Percentiles rank a stretch among this genome's conserved stretches.
Conservation (phyloP, 192 early-diverging fungal species). For the Mortierella antarctica region DNA sequence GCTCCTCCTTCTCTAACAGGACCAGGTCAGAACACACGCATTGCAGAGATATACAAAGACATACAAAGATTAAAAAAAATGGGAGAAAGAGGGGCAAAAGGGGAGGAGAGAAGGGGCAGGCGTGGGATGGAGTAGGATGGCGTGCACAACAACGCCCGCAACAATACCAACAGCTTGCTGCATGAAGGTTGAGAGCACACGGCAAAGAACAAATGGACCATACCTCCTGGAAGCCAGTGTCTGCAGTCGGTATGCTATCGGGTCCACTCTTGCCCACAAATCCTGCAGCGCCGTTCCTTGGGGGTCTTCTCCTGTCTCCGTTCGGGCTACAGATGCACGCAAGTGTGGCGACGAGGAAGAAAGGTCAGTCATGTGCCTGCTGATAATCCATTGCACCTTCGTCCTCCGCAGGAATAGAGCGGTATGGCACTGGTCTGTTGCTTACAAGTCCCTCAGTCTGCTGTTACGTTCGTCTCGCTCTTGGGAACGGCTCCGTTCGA, state of each 20-base stretch:
- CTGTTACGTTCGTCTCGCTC: conserved; percentile 39
- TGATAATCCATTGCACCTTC: neutral
- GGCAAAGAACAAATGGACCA: neutral
- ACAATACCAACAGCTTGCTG: no score
- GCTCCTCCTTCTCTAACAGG: conserved; percentile 16
- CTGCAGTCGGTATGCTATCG: conserved; percentile 25
- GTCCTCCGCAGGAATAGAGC: neutral
- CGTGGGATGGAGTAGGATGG: neutral
- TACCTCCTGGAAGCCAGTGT: conserved; percentile 52
- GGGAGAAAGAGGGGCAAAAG: no score
- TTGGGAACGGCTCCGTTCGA: conserved; percentile 37
- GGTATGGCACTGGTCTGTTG: neutral
- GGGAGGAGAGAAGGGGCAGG: neutral
- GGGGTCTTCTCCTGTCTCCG: conserved; percentile 37
- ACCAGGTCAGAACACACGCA: neutral
- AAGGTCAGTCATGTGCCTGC: neutral
- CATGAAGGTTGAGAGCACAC: conserved; percentile 1
- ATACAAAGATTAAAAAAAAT: no score
- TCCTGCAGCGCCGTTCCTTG: conserved; percentile 18
- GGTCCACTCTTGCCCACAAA: conserved; percentile 22
- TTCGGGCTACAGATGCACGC: conserved; percentile 7
- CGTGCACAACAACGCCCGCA: neutral
- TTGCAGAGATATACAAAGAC: no score
- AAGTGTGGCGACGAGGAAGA: neutral
- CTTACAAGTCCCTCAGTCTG: conserved; percentile 50